Percentiles rank a stretch among this genome's conserved stretches.
Conservation (phyloP, 139 green algal species). For the Chlorella vulgaris region DNA sequence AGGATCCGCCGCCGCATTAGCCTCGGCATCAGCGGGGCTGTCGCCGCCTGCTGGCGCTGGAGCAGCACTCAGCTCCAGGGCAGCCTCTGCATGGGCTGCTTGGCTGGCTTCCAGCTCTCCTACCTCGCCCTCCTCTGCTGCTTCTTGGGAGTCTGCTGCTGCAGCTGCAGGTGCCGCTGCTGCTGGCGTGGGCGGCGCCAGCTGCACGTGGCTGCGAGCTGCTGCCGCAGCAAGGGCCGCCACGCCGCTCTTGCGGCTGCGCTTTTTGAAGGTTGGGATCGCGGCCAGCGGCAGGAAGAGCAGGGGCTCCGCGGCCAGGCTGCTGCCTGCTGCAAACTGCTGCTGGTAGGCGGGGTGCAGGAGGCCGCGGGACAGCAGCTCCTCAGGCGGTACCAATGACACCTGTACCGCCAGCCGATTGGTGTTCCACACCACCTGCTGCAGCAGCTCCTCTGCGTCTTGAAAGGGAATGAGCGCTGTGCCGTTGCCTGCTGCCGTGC, state of each 20-base stretch:
- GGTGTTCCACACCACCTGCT: conserved; percentile 30
- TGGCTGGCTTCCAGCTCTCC: neutral
- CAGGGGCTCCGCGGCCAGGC: conserved; percentile 19
- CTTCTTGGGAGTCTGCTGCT: neutral
- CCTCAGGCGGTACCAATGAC: conserved; percentile 7
- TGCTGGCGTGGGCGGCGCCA: neutral
- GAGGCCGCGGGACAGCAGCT: conserved; percentile 7
- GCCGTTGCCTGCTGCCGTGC: neutral
- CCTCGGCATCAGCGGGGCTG: too few relatives aligned
- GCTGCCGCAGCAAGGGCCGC: too few relatives aligned
- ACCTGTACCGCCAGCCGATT: conserved; percentile 25
- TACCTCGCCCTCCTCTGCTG: neutral
- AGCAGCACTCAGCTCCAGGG: too few relatives aligned
- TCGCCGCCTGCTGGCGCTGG: too few relatives aligned
- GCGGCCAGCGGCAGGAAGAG: conserved; percentile 26
- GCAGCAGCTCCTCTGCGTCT: conserved; percentile 2
- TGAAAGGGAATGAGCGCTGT: neutral
- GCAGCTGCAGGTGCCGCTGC: neutral
- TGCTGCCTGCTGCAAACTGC: neutral
- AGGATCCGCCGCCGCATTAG: too few relatives aligned
- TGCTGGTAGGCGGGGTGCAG: conserved; percentile 16
- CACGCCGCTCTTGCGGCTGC: neutral
- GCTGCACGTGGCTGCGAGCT: neutral
- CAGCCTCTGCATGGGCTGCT: too few relatives aligned
- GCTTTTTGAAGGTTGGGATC: conserved; percentile 30